Evolutionary conservation across 768 basidiomycete species (phyloP).

Genomic region (Lactifluus piperatus): DNA sequence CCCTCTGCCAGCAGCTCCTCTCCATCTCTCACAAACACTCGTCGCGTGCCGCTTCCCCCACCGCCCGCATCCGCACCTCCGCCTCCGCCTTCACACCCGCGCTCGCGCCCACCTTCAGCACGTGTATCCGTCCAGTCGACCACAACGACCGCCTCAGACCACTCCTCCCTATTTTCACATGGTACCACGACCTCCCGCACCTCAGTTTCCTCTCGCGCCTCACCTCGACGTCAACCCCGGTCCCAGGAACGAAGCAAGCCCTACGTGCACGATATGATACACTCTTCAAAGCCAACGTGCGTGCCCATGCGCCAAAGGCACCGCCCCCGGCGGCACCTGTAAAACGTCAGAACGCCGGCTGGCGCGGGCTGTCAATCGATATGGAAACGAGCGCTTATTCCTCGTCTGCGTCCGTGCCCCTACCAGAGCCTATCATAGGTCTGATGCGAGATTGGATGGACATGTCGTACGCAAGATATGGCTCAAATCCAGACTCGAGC

Average conservation of each 20-base stretch:
- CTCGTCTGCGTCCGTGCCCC: slow-evolving; percentile 26
- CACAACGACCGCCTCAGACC: slow-evolving; percentile 18
- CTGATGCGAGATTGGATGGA: slow-evolving; percentile 43
- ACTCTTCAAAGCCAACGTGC: slow-evolving; percentile 24
- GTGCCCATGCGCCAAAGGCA: slow-evolving; percentile 17
- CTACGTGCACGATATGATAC: slow-evolving; percentile 25
- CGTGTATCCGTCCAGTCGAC: slow-evolving; percentile 30
- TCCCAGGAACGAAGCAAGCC: slow-evolving; percentile 18
- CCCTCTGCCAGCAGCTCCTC: slow-evolving; percentile 3
- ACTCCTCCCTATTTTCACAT: slow-evolving; percentile 25
- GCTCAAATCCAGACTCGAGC: slow-evolving; percentile 46
- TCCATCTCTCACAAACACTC: slow-evolving; percentile 1
- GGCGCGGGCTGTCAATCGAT: slow-evolving; percentile 62
- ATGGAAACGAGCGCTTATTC: slow-evolving; percentile 35
- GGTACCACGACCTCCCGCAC: slow-evolving; percentile 44
- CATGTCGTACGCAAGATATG: slow-evolving; percentile 49
- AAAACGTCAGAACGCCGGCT: slow-evolving; percentile 50
- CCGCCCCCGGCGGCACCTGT: slow-evolving; percentile 34
- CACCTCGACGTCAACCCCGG: not conserved
- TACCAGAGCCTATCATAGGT: slow-evolving; percentile 27
- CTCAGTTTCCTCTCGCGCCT: slow-evolving; percentile 26
- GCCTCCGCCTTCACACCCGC: slow-evolving; percentile 6
- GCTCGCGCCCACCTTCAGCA: slow-evolving; percentile 23
- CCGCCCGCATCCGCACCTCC: not conserved
- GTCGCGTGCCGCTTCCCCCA: not conserved